Conservation (phyloP, 257 asterid genomes). For the Agastache rugosa region DNA sequence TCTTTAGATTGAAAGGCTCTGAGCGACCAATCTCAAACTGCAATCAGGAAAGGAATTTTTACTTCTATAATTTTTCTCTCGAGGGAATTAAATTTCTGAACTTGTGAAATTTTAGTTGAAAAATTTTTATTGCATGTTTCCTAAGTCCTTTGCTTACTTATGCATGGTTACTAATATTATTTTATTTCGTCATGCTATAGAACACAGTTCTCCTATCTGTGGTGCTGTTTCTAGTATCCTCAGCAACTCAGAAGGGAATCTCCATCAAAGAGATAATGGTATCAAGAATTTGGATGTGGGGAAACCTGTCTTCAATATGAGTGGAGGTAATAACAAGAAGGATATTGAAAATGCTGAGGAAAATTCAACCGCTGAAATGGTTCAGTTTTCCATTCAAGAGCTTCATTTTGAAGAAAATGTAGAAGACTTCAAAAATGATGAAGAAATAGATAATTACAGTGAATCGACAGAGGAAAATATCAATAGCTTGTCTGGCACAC, state of each 20-base stretch:
- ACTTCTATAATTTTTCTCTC: no score
- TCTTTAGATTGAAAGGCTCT: not conserved
- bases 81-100: no score
- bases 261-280: slow-evolving; percentile 31
- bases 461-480: slow-evolving; percentile 19
- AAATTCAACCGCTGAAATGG: slow-evolving; percentile 24
- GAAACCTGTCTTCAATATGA: slow-evolving; percentile 18
- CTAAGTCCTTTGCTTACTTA: no score
- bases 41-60: not conserved
- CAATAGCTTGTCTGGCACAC: slow-evolving; percentile 30
- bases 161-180: slow-evolving; percentile 24
- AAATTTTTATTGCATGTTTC: not conserved
- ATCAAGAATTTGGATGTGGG: not conserved
- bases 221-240: slow-evolving; percentile 33
- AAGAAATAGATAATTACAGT: slow-evolving; percentile 30
- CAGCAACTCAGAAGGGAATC: slow-evolving; percentile 35
- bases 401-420: slow-evolving; percentile 36
- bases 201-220: slow-evolving; percentile 26
- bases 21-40: not conserved
- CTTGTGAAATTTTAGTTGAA: no score
- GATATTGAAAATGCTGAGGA: slow-evolving; percentile 29
- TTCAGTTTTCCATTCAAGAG: slow-evolving; percentile 34
- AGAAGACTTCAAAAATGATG: slow-evolving; percentile 29
- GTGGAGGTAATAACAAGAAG: slow-evolving; percentile 21
- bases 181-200: slow-evolving; percentile 32